These are phyloP conservation scores for Pouteria campechiana DNA, from an alignment of 179 eudicot species.

Conservation along the genomic window DNA sequence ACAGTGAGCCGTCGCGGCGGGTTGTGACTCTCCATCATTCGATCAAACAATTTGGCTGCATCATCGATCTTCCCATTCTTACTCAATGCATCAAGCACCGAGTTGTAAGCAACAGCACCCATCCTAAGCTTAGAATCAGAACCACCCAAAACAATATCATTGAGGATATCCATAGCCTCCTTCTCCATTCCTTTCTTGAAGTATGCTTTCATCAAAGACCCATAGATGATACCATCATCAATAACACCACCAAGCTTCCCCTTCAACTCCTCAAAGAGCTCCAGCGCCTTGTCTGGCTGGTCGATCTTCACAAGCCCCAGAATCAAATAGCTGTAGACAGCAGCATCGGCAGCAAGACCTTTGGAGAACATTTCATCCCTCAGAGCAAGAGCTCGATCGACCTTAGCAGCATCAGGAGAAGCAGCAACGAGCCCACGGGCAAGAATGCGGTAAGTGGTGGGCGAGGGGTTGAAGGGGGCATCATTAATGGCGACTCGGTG, in stretches of 20 bases:
- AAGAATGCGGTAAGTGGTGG: conserved; percentile 58
- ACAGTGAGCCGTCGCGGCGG: conserved; percentile 59
- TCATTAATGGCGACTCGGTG: conserved; percentile 66
- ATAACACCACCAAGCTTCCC: conserved; percentile 53
- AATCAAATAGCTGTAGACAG: conserved; percentile 70
- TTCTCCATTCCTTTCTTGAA: conserved; percentile 67
- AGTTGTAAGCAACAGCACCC: conserved; percentile 62
- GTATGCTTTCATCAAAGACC: conserved; percentile 69
- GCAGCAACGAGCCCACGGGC: conserved; percentile 73
- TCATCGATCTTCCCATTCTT: conserved; percentile 74
- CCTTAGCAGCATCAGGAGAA: conserved; percentile 45
- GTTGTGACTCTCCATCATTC: conserved; percentile 57
- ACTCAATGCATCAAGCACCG: conserved; percentile 59
- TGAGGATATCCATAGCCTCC: conserved; percentile 60
- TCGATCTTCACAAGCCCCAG: conserved; percentile 42
- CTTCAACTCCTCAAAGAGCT: conserved; percentile 66
- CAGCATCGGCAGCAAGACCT: conserved; percentile 47
- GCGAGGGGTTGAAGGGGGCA: conserved; percentile 76
- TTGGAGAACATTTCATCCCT: conserved; percentile 71
- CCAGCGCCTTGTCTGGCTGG: conserved; percentile 49
- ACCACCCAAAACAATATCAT: conserved; percentile 30
- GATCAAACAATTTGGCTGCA: conserved; percentile 63
- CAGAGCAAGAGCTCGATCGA: conserved; percentile 65
- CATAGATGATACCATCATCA: conserved; percentile 55
- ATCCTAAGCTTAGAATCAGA: conserved; percentile 51